Evolutionary conservation across 495 filamentous ascomycete genomes (phyloP).

Genomic region (Niebla homalea): DNA sequence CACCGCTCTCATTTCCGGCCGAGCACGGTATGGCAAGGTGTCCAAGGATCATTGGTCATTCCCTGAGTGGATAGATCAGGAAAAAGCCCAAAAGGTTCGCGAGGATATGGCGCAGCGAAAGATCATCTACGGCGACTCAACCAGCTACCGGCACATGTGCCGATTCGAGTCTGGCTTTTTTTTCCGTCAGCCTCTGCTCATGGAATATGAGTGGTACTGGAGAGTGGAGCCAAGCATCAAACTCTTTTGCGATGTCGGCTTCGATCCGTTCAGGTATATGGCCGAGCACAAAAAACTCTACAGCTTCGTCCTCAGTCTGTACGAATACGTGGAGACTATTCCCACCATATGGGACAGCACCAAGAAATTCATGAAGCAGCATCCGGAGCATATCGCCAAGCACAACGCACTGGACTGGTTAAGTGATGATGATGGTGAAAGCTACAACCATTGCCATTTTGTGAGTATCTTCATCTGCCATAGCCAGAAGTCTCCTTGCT

Average conservation of each 20-base stretch:
- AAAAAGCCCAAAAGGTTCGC: slow-evolving; percentile 65
- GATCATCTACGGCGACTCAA: slow-evolving; percentile 90
- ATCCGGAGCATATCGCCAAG: slow-evolving; percentile 75
- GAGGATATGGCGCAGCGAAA: slow-evolving; percentile 74
- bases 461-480: slow-evolving; percentile 37
- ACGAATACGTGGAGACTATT: slow-evolving; percentile 93
- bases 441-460: slow-evolving; percentile 95
- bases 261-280: slow-evolving; percentile 80
- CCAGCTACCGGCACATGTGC: slow-evolving; percentile 90
- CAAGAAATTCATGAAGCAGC: slow-evolving; percentile 76
- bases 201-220: slow-evolving; percentile 88
- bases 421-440: slow-evolving; percentile 78
- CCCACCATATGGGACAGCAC: slow-evolving; percentile 88
- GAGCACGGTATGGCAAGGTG: slow-evolving; percentile 76
- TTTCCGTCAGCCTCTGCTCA: slow-evolving; percentile 70
- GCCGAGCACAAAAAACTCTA: slow-evolving; percentile 82
- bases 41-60: slow-evolving; percentile 83
- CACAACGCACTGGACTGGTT: slow-evolving; percentile 84
- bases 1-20: slow-evolving; percentile 75
- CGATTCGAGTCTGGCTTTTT: slow-evolving; percentile 90
- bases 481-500: neutral
- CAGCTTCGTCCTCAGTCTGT: slow-evolving; percentile 78
- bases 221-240: slow-evolving; percentile 81
- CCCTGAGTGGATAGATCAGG: slow-evolving; percentile 73
- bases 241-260: slow-evolving; percentile 72